phyloP scores from a whole-genome alignment of 306 rosid genomes.

The Citrullus mucosospermus region DNA sequence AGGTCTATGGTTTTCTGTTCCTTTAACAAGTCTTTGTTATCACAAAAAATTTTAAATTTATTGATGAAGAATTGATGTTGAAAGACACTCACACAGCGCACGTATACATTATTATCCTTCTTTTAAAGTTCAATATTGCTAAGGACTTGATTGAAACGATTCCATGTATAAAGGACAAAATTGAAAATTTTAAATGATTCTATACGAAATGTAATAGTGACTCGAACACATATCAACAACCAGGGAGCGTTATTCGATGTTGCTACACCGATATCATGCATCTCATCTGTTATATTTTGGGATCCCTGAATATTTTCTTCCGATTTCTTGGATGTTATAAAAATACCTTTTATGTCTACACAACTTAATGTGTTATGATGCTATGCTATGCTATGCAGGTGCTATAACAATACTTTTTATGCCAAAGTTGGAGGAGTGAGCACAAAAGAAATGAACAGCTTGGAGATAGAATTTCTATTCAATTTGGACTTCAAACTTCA shows the following conservation, averaged over 20 bases:
- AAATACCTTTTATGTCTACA: not conserved
- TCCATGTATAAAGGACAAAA: not conserved
- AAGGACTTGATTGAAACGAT: not conserved
- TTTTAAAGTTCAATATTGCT: not conserved
- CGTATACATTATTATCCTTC: not conserved
- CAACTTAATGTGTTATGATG: not conserved
- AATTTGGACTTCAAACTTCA: slow-evolving; percentile 40
- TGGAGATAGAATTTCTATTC: slow-evolving; percentile 53
- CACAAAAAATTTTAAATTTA: not conserved
- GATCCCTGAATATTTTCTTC: not conserved
- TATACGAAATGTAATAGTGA: not conserved
- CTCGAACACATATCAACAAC: not conserved
- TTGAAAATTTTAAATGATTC: not conserved
- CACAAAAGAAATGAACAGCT: slow-evolving; percentile 45
- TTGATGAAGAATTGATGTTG: not conserved
- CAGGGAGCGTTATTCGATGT: not conserved
- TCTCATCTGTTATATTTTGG: not conserved
- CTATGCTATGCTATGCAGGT: slow-evolving; percentile 17
- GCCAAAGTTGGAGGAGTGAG: slow-evolving; percentile 70
- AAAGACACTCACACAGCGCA: not conserved
- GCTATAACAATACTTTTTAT: slow-evolving; percentile 29
- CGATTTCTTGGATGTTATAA: not conserved
- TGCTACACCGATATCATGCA: not conserved
- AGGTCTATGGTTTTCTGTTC: not conserved
- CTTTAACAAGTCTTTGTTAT: not conserved